These are phyloP conservation scores for Phyllosticta ampelicida DNA, from an alignment of 2,329 filamentous ascomycete species.

Conservation along the genomic window DNA sequence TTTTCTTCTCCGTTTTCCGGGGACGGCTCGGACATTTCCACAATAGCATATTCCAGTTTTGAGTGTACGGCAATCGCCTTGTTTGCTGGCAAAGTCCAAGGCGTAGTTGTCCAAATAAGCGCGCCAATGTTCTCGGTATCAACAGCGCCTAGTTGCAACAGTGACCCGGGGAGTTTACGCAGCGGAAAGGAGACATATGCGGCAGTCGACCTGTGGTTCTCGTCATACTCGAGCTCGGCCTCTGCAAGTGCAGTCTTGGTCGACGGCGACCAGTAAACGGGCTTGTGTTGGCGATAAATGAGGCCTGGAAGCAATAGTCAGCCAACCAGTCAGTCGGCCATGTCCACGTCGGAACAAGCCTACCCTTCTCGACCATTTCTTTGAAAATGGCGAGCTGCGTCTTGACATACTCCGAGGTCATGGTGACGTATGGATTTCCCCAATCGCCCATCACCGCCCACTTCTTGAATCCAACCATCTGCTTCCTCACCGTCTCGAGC, in stretches of 20 bases:
- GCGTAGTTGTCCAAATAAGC: constrained; percentile 98
- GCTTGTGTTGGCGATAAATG: constrained; percentile 69
- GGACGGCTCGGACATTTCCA: constrained; percentile 35
- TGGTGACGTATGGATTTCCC: constrained; percentile 66
- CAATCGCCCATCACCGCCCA: constrained; percentile 76
- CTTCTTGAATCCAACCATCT: constrained; percentile 62
- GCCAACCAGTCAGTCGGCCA: neutral
- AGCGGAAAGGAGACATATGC: constrained; percentile 77
- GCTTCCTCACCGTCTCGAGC: constrained; percentile 54
- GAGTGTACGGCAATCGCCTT: constrained; percentile 73
- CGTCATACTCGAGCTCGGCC: constrained; percentile 74
- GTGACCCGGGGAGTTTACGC: constrained; percentile 31
- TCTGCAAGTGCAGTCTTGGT: constrained; percentile 71
- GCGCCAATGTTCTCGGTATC: constrained; percentile 46
- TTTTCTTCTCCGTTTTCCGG: constrained; percentile 15
- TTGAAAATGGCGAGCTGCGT: constrained; percentile 66
- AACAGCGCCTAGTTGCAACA: constrained; percentile 18
- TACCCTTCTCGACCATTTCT: constrained; percentile 55
- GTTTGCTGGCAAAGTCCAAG: constrained; percentile 94
- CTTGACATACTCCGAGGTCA: constrained; percentile 65
- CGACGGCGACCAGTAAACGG: constrained; percentile 78
- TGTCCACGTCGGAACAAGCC: constrained; percentile 19
- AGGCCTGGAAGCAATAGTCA: constrained; percentile 37
- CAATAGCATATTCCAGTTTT: constrained; percentile 61
- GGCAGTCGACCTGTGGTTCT: constrained; percentile 58